These are phyloP conservation scores for Ampelocalamus luodianensis DNA, from an alignment of 176 grass and related monocot species.

Conservation along the genomic window DNA sequence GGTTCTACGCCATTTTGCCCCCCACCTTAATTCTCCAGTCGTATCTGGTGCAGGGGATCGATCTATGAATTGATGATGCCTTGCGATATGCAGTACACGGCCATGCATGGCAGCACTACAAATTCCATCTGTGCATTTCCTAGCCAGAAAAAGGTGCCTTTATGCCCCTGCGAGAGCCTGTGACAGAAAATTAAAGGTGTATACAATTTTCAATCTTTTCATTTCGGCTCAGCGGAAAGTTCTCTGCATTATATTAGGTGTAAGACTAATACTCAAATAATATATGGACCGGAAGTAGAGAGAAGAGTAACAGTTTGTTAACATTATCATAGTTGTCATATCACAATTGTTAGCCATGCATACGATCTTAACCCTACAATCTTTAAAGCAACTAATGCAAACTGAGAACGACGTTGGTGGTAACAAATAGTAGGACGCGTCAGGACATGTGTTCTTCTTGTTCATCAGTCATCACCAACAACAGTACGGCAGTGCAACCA, in stretches of 20 bases:
- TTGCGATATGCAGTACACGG: neutral
- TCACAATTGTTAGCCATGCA: neutral
- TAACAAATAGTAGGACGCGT: neutral
- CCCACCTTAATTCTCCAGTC: constrained; percentile 8
- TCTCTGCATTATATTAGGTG: no score
- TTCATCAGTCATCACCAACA: neutral
- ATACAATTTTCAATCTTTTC: neutral
- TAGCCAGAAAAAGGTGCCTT: neutral
- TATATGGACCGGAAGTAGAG: neutral
- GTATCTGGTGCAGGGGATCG: neutral
- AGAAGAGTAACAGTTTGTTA: neutral
- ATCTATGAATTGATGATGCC: constrained; percentile 12
- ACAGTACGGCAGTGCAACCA: neutral
- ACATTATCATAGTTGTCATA: neutral
- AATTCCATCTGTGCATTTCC: constrained; percentile 24
- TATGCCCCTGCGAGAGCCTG: neutral
- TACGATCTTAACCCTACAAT: neutral
- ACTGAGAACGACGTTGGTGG: neutral
- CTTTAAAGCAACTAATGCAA: neutral
- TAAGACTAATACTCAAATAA: neutral
- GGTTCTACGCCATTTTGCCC: neutral
- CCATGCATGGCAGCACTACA: neutral
- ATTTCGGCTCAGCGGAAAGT: neutral
- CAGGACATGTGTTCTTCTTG: neutral
- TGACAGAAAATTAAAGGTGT: neutral